Evolutionary conservation across 2,329 filamentous ascomycete species (phyloP).

Genomic region (Akanthomyces muscarius): DNA sequence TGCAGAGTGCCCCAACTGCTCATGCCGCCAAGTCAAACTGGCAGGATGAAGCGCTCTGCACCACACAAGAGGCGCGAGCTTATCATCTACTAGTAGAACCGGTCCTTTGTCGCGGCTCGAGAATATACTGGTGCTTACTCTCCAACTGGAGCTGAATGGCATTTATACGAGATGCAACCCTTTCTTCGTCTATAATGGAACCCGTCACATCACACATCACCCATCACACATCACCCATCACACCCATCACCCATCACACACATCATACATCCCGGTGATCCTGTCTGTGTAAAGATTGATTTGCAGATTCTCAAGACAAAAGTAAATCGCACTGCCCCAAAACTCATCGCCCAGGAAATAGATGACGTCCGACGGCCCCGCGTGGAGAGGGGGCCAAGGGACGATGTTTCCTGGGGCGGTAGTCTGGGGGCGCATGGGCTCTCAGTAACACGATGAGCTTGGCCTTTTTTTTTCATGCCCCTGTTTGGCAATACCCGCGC

Average conservation of each 20-base stretch:
- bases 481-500: not conserved
- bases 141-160: not conserved
- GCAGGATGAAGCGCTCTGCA: constrained; percentile 7
- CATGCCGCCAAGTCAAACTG: not conserved
- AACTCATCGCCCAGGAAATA: too few species aligned
- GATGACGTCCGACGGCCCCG: not conserved
- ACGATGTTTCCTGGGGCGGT: not conserved
- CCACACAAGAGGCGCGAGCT: not conserved
- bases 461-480: not conserved
- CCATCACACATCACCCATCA: too few species aligned
- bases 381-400: not conserved
- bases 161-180: too few species aligned
- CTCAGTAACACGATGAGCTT: not conserved
- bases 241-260: too few species aligned
- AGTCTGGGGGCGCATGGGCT: not conserved
- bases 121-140: not conserved
- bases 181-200: too few species aligned
- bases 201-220: too few species aligned
- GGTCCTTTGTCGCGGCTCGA: not conserved
- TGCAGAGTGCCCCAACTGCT: too few species aligned
- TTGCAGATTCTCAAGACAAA: not conserved
- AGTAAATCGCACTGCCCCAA: not conserved
- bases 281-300: too few species aligned
- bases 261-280: too few species aligned
- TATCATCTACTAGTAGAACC: not conserved